These are phyloP conservation scores for Trichophyton verrucosum DNA, from an alignment of 2,329 filamentous ascomycete genomes.

Conservation along the genomic window DNA sequence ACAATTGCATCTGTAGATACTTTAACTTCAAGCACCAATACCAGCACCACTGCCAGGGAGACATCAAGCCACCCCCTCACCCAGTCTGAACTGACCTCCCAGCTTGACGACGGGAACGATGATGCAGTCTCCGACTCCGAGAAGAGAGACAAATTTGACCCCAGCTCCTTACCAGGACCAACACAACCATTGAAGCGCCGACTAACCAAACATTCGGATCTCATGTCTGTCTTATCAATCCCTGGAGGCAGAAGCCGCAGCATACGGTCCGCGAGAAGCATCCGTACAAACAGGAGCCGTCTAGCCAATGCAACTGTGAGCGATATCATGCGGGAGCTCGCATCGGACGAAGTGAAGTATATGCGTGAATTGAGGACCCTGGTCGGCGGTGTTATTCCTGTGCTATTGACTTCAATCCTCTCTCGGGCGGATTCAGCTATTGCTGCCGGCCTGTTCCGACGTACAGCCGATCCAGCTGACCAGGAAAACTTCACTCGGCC, in stretches of 20 bases:
- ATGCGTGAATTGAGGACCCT: slow-evolving; percentile 82
- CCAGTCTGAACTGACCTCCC: slow-evolving; percentile 4
- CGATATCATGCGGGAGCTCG: slow-evolving; percentile 68
- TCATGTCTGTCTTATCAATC: slow-evolving; percentile 79
- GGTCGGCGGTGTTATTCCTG: slow-evolving; percentile 89
- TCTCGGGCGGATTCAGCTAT: slow-evolving; percentile 55
- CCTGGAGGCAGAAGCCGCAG: slow-evolving; percentile 48
- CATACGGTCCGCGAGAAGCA: slow-evolving; percentile 63
- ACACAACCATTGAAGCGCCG: slow-evolving; percentile 53
- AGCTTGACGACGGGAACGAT: slow-evolving; percentile 7
- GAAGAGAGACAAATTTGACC: slow-evolving; percentile 36
- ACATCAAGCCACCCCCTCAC: neutral
- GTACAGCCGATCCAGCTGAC: slow-evolving; percentile 41
- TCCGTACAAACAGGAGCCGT: slow-evolving; percentile 58
- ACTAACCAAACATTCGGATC: slow-evolving; percentile 81
- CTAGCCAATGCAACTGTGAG: slow-evolving; percentile 56
- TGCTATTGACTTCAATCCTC: slow-evolving; percentile 73
- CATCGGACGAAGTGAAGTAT: slow-evolving; percentile 75
- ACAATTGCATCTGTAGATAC: slow-evolving; percentile 49
- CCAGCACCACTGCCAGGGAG: neutral
- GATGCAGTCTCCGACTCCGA: slow-evolving; percentile 23
- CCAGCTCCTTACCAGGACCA: slow-evolving; percentile 35
- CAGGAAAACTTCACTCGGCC: slow-evolving; percentile 62
- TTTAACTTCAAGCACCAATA: slow-evolving; percentile 21
- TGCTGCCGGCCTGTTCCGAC: slow-evolving; percentile 55